Conservation (phyloP, 2,329 filamentous ascomycete species). For the Pyricularia sp. region DNA sequence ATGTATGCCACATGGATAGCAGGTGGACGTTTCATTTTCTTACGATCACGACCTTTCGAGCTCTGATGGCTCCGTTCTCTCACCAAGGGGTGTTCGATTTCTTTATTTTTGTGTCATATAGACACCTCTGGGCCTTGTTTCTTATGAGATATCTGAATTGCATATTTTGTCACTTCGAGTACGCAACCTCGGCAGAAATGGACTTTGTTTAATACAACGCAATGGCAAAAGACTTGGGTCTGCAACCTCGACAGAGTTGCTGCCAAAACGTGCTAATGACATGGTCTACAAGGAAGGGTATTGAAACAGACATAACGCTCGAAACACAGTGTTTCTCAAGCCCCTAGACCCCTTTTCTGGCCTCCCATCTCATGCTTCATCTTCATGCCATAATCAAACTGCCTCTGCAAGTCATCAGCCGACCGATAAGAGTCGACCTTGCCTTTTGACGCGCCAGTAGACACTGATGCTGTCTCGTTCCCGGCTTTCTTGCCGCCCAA, state of each 20-base stretch:
- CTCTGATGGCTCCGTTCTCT: background rate
- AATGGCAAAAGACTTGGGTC: background rate
- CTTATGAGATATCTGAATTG: background rate
- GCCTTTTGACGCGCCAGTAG: background rate
- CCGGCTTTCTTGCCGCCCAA: constrained; percentile 42
- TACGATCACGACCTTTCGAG: background rate
- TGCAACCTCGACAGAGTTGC: background rate
- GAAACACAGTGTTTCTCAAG: constrained; percentile 22
- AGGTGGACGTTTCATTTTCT: background rate
- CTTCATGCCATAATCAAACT: constrained; percentile 47
- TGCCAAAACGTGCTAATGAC: background rate
- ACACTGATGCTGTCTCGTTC: constrained; percentile 12
- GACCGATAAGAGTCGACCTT: constrained; percentile 7
- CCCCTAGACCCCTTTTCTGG: constrained; percentile 43
- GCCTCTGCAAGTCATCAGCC: constrained; percentile 40
- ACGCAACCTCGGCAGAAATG: background rate
- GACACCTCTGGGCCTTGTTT: background rate
- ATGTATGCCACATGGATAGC: background rate
- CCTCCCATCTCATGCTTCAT: constrained; percentile 43
- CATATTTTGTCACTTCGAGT: background rate
- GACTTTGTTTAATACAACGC: background rate
- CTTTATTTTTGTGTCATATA: background rate
- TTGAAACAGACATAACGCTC: background rate
- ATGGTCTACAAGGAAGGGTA: background rate
- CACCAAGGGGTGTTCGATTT: background rate